Conservation (phyloP, 352 stramenopile genomes). For the Phytophthora hibernalis region DNA sequence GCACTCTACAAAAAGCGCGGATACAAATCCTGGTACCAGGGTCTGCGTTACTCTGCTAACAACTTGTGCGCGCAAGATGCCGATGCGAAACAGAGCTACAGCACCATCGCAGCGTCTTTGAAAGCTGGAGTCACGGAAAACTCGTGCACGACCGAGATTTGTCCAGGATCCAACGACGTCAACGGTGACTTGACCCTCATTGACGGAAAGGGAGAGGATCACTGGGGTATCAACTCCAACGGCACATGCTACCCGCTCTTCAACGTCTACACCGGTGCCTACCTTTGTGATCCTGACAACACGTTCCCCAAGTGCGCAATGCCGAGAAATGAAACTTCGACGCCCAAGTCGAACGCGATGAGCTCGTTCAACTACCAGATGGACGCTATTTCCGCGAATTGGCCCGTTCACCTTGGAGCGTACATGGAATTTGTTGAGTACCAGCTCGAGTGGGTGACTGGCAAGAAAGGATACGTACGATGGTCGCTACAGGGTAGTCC, state of each 20-base stretch:
- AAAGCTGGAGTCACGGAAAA: slow-evolving; percentile 54
- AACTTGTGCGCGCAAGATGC: slow-evolving; percentile 42
- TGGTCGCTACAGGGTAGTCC: slow-evolving; percentile 75
- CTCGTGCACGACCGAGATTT: slow-evolving; percentile 39
- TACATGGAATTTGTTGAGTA: slow-evolving; percentile 69
- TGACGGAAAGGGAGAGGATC: slow-evolving; percentile 42
- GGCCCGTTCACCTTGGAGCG: slow-evolving; percentile 66
- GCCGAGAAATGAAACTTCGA: slow-evolving; percentile 48
- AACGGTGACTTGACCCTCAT: slow-evolving; percentile 52
- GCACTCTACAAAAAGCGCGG: slow-evolving; percentile 43
- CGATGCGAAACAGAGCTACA: slow-evolving; percentile 47
- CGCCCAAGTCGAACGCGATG: slow-evolving; percentile 57
- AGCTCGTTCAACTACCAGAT: slow-evolving; percentile 44
- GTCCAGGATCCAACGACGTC: slow-evolving; percentile 53
- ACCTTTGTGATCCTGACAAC: slow-evolving; percentile 59
- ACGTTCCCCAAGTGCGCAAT: slow-evolving; percentile 42
- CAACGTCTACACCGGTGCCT: slow-evolving; percentile 54
- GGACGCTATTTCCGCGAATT: slow-evolving; percentile 68
- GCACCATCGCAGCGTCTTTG: slow-evolving; percentile 47
- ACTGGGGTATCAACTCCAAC: slow-evolving; percentile 60
- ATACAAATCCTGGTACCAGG: slow-evolving; percentile 67
- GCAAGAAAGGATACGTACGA: slow-evolving; percentile 49
- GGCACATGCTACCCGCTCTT: slow-evolving; percentile 54
- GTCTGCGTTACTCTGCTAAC: slow-evolving; percentile 65
- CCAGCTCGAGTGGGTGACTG: slow-evolving; percentile 52